A percentile compares a stretch with the other conserved stretches of the same genome.
phyloP scores from a whole-genome alignment of 495 filamentous ascomycete genomes.

The Annulohypoxylon maeteangense region DNA sequence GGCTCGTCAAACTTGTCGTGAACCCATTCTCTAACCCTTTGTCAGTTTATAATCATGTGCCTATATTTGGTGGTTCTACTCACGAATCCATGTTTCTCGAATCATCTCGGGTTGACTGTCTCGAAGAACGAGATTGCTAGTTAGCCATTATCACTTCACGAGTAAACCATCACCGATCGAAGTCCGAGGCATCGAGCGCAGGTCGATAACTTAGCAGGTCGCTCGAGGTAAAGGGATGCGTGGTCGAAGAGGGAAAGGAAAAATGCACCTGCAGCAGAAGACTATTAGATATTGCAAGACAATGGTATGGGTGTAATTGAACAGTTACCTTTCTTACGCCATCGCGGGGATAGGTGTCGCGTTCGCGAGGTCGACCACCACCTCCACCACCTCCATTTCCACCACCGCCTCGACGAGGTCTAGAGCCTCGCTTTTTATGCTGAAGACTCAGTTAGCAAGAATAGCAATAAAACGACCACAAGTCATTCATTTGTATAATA shows the following conservation, averaged over 20 bases:
- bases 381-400: conserved; percentile 36
- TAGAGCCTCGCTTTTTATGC: conserved; percentile 45
- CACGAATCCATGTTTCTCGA: conserved; percentile 67
- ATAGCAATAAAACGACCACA: not conserved
- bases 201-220: conserved; percentile 39
- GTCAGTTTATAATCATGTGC: conserved; percentile 13
- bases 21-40: conserved; percentile 78
- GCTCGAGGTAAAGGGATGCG: conserved; percentile 39
- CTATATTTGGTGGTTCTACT: conserved; percentile 31
- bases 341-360: conserved; percentile 71
- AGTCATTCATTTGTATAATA: not conserved
- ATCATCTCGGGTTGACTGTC: conserved; percentile 68
- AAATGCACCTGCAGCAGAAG: conserved; percentile 45
- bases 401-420: conserved; percentile 43
- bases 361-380: conserved; percentile 65
- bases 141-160: conserved; percentile 67
- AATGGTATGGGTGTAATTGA: not conserved
- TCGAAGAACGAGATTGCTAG: conserved; percentile 59
- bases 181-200: conserved; percentile 49
- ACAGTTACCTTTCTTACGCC: conserved; percentile 79
- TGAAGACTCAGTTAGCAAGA: conserved; percentile 33
- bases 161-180: conserved; percentile 58
- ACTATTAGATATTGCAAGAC: conserved; percentile 3
- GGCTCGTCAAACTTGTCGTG: conserved; percentile 84
- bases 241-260: conserved; percentile 48